Conservation (phyloP, 371 early-diverging fungal genomes). For the Entomophthora muscae region DNA sequence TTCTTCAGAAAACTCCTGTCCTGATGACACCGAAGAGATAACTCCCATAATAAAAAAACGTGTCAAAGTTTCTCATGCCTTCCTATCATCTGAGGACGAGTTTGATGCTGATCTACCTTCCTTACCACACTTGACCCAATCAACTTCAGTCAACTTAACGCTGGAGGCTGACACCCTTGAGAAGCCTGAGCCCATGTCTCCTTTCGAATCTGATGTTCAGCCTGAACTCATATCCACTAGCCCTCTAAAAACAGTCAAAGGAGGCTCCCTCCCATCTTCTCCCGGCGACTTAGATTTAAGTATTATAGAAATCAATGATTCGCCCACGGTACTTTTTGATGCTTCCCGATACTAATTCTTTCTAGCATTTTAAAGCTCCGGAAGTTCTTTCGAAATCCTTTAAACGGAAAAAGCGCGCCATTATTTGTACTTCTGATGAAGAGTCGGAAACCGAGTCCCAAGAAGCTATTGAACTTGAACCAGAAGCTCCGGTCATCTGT, state of each 20-base stretch:
- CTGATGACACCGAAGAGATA: background rate
- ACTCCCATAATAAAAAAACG: background rate
- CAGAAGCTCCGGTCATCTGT: background rate
- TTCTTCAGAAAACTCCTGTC: background rate
- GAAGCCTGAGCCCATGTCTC: too few relatives aligned
- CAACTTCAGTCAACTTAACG: background rate
- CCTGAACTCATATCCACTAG: too few relatives aligned
- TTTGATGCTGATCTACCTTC: background rate
- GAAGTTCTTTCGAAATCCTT: background rate
- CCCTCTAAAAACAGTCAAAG: too few relatives aligned
- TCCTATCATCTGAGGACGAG: too few relatives aligned
- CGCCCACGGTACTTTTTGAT: too few relatives aligned
- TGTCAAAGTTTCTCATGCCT: background rate
- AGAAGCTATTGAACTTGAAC: background rate
- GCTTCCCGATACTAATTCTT: too few relatives aligned
- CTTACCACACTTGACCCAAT: background rate
- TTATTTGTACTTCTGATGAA: background rate
- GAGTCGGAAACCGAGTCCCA: background rate
- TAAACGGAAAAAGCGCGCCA: background rate
- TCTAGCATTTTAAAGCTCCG: too few relatives aligned
- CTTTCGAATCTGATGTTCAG: too few relatives aligned
- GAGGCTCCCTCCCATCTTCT: too few relatives aligned
- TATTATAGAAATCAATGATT: too few relatives aligned
- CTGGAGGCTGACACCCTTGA: too few relatives aligned
- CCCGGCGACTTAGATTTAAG: too few relatives aligned